Conservation (phyloP, 768 basidiomycete species). For the Daedalea quercina region DNA sequence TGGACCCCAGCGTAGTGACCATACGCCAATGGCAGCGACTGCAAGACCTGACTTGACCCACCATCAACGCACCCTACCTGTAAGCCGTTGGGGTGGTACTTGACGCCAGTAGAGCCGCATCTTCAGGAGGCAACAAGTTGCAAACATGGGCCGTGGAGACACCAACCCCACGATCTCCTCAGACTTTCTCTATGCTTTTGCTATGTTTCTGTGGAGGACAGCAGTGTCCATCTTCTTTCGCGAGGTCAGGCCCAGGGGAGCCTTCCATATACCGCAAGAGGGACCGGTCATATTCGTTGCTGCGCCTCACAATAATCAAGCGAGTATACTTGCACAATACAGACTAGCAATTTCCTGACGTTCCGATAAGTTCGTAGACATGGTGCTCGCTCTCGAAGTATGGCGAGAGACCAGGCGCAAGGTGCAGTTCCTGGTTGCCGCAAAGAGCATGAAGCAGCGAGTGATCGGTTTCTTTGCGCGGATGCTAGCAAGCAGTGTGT, state of each 20-base stretch:
- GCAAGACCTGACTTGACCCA: too few relatives aligned
- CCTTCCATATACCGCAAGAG: slow-evolving; percentile 87
- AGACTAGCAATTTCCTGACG: background rate
- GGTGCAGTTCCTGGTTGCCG: slow-evolving; percentile 85
- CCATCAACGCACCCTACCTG: too few relatives aligned
- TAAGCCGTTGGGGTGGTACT: too few relatives aligned
- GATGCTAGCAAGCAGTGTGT: slow-evolving; percentile 81
- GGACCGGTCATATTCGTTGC: slow-evolving; percentile 92
- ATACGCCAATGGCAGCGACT: too few relatives aligned
- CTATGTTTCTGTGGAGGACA: slow-evolving; percentile 77
- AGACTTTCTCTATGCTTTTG: slow-evolving; percentile 55
- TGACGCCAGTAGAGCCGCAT: too few relatives aligned
- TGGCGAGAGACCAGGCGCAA: slow-evolving; percentile 75
- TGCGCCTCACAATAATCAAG: slow-evolving; percentile 23
- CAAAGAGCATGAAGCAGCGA: slow-evolving; percentile 76
- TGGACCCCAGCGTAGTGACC: too few relatives aligned
- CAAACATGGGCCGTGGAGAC: too few relatives aligned
- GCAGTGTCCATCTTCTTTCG: slow-evolving; percentile 94
- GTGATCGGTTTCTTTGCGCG: slow-evolving; percentile 72
- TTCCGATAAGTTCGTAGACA: slow-evolving; percentile 76
- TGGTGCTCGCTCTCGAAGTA: slow-evolving; percentile 78
- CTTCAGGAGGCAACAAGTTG: too few relatives aligned
- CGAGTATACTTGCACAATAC: slow-evolving; percentile 7
- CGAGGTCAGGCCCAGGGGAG: slow-evolving; percentile 89
- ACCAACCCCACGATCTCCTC: too few relatives aligned